phyloP scores from a whole-genome alignment of 768 basidiomycete species.

The Brasilioporus rufonigricans region DNA sequence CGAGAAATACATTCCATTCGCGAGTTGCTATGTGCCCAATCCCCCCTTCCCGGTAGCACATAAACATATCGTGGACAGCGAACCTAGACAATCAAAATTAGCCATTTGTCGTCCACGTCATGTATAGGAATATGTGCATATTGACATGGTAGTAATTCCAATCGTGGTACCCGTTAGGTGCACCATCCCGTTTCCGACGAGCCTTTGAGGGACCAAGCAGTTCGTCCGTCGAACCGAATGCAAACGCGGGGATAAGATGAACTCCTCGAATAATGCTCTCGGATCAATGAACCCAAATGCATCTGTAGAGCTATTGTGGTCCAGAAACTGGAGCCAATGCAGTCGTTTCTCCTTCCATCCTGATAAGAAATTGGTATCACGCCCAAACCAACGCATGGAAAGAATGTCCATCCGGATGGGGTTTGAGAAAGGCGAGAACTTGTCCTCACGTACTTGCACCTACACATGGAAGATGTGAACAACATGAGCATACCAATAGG shows the following conservation, averaged over 20 bases:
- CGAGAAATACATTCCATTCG: slow-evolving; percentile 8
- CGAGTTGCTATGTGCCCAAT: slow-evolving; percentile 28
- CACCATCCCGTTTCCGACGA: neutral
- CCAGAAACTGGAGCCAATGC: neutral
- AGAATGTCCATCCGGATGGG: neutral
- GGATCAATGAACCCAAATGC: neutral
- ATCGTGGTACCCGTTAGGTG: slow-evolving; percentile 9
- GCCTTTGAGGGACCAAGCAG: neutral
- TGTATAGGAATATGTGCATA: slow-evolving; percentile 26
- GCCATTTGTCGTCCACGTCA: neutral
- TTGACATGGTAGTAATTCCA: slow-evolving; percentile 33
- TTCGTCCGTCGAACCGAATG: neutral
- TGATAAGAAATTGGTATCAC: neutral
- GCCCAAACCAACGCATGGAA: neutral
- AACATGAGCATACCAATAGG: no score
- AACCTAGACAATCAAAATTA: neutral
- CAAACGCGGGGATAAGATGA: neutral
- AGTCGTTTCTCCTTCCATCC: neutral
- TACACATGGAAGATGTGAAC: neutral
- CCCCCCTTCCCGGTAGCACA: slow-evolving; percentile 22
- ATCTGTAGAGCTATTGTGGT: neutral
- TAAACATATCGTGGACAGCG: slow-evolving; percentile 8
- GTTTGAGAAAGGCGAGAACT: neutral
- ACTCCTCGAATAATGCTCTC: neutral
- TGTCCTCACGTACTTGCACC: neutral